phyloP scores from a whole-genome alignment of 768 basidiomycete species.

The Serendipita sp. region DNA sequence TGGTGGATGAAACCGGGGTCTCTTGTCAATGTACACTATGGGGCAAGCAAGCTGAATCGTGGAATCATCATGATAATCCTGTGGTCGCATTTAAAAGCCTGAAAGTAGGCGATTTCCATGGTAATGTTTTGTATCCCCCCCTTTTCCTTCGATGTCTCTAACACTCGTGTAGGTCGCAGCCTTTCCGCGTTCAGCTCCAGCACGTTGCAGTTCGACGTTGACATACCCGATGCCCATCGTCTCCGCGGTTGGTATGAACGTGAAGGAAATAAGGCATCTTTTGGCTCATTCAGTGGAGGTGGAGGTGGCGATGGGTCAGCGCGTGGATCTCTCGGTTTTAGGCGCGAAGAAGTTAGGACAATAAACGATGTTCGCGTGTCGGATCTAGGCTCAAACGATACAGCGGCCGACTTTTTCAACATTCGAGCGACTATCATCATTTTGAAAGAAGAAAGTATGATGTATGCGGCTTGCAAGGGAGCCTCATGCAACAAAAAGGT shows the following conservation, averaged over 20 bases:
- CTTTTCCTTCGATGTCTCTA: neutral
- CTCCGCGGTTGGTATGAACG: constrained; percentile 84
- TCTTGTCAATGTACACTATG: constrained; percentile 79
- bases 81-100: constrained; percentile 90
- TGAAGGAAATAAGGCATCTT: constrained; percentile 42
- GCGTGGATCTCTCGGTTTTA: constrained; percentile 30
- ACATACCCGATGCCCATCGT: constrained; percentile 74
- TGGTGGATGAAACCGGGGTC: constrained; percentile 72
- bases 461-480: constrained; percentile 79
- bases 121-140: constrained; percentile 22
- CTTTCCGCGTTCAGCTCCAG: constrained; percentile 73
- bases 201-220: constrained; percentile 73
- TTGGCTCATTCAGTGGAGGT: constrained; percentile 28
- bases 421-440: constrained; percentile 73
- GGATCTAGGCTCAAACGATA: constrained; percentile 49
- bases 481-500: constrained; percentile 85
- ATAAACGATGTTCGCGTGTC: constrained; percentile 65
- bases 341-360: constrained; percentile 51
- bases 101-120: constrained; percentile 83
- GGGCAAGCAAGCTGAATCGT: constrained; percentile 89
- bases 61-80: constrained; percentile 37
- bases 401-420: constrained; percentile 75
- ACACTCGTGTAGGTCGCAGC: constrained; percentile 41
- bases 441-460: constrained; percentile 68
- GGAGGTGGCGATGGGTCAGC: constrained; percentile 18